Conservation (phyloP, 768 basidiomycete species). For the Tephrocybe sp. region DNA sequence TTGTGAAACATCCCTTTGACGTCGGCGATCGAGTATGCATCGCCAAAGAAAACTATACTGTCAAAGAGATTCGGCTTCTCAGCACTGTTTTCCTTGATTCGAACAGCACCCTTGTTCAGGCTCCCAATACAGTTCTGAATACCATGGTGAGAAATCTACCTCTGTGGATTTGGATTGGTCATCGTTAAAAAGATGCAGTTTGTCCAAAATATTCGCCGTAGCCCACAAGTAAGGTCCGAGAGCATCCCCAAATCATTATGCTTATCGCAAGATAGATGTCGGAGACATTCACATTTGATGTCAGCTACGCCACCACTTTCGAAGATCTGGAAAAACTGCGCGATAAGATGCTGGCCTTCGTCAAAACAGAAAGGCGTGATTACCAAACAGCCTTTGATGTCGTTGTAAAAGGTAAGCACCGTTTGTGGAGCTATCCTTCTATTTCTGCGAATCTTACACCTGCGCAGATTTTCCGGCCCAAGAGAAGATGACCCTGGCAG, state of each 20-base stretch:
- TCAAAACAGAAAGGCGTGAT: conserved; percentile 70
- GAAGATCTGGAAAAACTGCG: conserved; percentile 79
- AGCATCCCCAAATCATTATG: background rate
- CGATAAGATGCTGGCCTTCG: conserved; percentile 77
- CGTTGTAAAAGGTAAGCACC: conserved; percentile 51
- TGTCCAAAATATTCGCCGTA: conserved; percentile 71
- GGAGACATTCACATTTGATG: conserved; percentile 82
- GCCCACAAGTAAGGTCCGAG: conserved; percentile 51
- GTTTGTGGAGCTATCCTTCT: background rate
- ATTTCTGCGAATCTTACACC: background rate
- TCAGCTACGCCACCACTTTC: conserved; percentile 74
- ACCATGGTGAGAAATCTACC: conserved; percentile 36
- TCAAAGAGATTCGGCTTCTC: conserved; percentile 85
- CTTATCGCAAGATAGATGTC: conserved; percentile 48
- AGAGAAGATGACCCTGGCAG: conserved; percentile 70
- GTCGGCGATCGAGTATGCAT: conserved; percentile 73
- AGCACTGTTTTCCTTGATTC: conserved; percentile 71
- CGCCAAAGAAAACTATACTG: conserved; percentile 60
- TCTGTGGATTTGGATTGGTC: background rate
- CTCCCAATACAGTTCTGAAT: conserved; percentile 65
- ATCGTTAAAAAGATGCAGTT: conserved; percentile 37
- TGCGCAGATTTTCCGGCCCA: conserved; percentile 74
- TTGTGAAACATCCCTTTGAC: conserved; percentile 84
- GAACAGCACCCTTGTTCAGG: conserved; percentile 63
- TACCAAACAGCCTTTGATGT: conserved; percentile 78